Percentiles rank a stretch among this genome's conserved stretches.
These are phyloP conservation scores for Zangia roseola DNA, from an alignment of 768 basidiomycete species.

Conservation along the genomic window DNA sequence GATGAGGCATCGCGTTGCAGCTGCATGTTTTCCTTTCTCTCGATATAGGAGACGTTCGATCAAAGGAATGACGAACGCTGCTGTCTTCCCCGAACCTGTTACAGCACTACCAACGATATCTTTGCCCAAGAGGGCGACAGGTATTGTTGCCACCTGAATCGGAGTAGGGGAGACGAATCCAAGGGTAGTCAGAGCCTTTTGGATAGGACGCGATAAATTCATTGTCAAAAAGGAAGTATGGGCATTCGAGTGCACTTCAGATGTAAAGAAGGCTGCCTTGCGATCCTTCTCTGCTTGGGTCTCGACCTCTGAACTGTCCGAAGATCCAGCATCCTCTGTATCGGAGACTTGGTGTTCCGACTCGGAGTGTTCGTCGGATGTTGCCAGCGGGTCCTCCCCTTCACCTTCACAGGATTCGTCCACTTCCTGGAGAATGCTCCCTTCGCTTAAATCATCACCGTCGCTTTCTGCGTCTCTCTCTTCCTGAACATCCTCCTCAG, in stretches of 20 bases:
- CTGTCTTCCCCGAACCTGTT: constrained; percentile 98
- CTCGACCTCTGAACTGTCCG: constrained; percentile 60
- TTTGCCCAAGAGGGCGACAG: constrained; percentile 90
- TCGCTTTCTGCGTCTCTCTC: constrained; percentile 33
- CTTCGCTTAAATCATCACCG: constrained; percentile 1
- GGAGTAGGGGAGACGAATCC: constrained; percentile 87
- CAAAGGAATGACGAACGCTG: constrained; percentile 94
- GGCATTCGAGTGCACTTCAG: constrained; percentile 47
- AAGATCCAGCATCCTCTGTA: constrained; percentile 45
- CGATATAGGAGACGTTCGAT: constrained; percentile 90
- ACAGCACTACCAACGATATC: constrained; percentile 96
- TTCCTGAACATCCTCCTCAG: constrained; percentile 32
- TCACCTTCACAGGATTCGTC: constrained; percentile 32
- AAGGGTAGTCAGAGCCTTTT: constrained; percentile 85
- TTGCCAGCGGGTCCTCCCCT: constrained; percentile 34
- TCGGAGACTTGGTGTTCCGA: constrained; percentile 27
- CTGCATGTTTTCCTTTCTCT: constrained; percentile 83
- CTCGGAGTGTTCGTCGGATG: constrained; percentile 31
- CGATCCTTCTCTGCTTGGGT: constrained; percentile 60
- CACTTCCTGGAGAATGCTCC: constrained; percentile 17
- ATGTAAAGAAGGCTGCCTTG: constrained; percentile 88
- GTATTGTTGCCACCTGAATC: constrained; percentile 92
- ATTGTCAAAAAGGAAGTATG: constrained; percentile 85
- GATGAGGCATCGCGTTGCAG: constrained; percentile 85
- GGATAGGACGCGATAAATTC: constrained; percentile 93